phyloP scores from a whole-genome alignment of 2,329 filamentous ascomycete genomes.

The Aspergillus fumigatiaffinis region DNA sequence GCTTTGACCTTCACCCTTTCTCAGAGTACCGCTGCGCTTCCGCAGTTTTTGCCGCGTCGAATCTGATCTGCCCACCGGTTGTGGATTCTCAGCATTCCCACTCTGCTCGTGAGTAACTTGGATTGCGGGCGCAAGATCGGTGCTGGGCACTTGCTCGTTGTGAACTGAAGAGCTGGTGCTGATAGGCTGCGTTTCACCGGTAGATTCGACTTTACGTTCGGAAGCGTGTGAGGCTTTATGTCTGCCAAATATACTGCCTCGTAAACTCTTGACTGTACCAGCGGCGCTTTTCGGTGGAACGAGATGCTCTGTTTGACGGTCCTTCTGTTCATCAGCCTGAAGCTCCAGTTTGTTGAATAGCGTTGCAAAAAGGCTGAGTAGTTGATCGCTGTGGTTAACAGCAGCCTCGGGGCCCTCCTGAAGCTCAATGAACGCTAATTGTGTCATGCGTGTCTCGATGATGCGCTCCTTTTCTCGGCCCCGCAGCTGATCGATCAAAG shows the following conservation, averaged over 20 bases:
- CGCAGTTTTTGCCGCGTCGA: constrained; percentile 29
- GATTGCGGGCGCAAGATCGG: constrained; percentile 63
- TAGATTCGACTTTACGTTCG: constrained; percentile 44
- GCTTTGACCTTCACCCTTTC: constrained; percentile 22
- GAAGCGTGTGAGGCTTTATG: constrained; percentile 46
- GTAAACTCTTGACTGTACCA: constrained; percentile 66
- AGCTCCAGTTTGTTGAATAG: constrained; percentile 66
- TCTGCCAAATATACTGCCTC: constrained; percentile 74
- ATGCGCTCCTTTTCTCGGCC: constrained; percentile 79
- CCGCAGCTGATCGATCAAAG: constrained; percentile 72
- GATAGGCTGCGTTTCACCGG: constrained; percentile 18
- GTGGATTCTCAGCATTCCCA: constrained; percentile 24
- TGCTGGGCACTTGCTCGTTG: constrained; percentile 16
- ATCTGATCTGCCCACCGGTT: constrained; percentile 25
- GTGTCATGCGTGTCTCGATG: constrained; percentile 94
- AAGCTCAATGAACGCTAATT: constrained; percentile 77
- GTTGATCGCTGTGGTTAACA: constrained; percentile 81
- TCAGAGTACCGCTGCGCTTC: constrained; percentile 30
- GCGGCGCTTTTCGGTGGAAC: constrained; percentile 65
- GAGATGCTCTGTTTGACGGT: constrained; percentile 37
- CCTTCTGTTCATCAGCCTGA: constrained; percentile 23
- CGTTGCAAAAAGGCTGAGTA: constrained; percentile 75
- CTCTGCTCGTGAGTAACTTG: constrained; percentile 67
- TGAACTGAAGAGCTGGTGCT: constrained; percentile 20
- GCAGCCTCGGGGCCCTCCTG: constrained; percentile 79